phyloP scores from a whole-genome alignment of 176 grass and related monocot species.

The Carex scoparia region DNA sequence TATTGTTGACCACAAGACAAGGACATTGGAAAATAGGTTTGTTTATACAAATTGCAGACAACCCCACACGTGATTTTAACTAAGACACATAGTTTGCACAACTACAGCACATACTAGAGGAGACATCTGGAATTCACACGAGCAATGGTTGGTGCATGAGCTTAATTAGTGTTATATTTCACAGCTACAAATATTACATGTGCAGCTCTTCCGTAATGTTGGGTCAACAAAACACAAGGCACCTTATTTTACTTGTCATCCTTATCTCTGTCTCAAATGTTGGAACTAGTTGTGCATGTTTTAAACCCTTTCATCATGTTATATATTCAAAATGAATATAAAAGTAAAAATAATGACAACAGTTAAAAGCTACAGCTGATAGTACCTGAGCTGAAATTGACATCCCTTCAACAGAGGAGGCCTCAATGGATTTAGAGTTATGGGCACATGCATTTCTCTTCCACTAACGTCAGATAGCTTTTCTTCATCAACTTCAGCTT shows the following conservation, averaged over 20 bases:
- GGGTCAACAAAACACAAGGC: neutral
- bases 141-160: neutral
- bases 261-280: neutral
- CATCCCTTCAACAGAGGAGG: neutral
- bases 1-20: neutral
- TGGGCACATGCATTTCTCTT: neutral
- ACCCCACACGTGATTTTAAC: neutral
- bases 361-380: neutral
- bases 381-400: neutral
- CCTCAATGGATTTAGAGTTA: neutral
- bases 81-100: neutral
- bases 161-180: neutral
- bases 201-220: neutral
- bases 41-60: neutral
- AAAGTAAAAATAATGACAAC: neutral
- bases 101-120: neutral
- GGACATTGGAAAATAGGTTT: neutral
- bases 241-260: neutral
- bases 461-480: neutral
- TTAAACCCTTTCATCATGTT: neutral
- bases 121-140: neutral
- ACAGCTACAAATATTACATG: neutral
- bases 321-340: neutral
- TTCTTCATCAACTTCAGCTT: too few species aligned
- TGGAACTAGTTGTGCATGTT: neutral